Conservation (phyloP, 441 rosid genomes). For the Gossypium aridum region DNA sequence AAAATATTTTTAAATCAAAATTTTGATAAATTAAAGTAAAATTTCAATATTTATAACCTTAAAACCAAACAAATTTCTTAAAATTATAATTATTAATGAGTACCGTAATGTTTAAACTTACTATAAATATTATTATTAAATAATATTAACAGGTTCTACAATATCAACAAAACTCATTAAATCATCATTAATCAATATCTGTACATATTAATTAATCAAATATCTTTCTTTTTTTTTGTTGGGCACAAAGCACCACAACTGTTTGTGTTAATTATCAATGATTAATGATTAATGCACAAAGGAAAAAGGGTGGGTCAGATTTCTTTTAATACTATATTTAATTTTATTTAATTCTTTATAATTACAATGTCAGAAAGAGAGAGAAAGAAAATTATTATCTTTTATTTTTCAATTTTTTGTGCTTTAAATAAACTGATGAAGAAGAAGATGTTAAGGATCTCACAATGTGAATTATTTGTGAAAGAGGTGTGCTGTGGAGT, state of each 20-base stretch:
- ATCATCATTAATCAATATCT: background rate
- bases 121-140: too few species aligned
- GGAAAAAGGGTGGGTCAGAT: background rate
- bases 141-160: background rate
- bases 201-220: background rate
- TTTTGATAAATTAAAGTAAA: too few species aligned
- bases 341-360: background rate
- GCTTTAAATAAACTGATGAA: background rate
- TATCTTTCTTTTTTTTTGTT: background rate
- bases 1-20: too few species aligned
- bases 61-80: too few species aligned
- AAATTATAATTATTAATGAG: too few species aligned
- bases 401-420: background rate
- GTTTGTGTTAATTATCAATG: slow-evolving; percentile 10
- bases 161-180: too few species aligned
- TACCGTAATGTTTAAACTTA: too few species aligned
- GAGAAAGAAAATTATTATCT: background rate
- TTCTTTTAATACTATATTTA: background rate
- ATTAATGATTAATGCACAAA: slow-evolving; percentile 17
- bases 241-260: background rate
- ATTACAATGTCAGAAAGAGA: background rate
- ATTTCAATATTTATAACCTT: too few species aligned
- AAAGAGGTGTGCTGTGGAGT: background rate
- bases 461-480: background rate
- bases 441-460: too few species aligned